Evolutionary conservation across 805 yeast species (phyloP), one percentile per base, ranked within the genome.

Genomic region (Monosporozyma aquatica): DNA sequence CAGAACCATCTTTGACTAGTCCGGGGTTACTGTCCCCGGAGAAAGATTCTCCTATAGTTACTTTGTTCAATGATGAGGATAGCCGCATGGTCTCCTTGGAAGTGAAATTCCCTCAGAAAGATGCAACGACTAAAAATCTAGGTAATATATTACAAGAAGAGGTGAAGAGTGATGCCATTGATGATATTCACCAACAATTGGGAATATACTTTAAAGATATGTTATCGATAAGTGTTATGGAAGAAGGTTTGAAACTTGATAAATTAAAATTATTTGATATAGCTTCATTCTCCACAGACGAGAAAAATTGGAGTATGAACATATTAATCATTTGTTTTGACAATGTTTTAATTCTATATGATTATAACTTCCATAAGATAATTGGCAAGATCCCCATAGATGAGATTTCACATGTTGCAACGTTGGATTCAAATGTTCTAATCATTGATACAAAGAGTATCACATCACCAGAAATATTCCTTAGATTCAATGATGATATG

Each of bases 211-310:
- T 32, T 18, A 9, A 18, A 18, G 13, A 18, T 6, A 18, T 6
- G 2, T 32, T 32, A 18, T 32, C 18, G 6, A 3, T 7, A 11
- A 18, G 18, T 14, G 11, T 8, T 21, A 25, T 13, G 4, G 20
- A 25, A 18, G 22, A 26, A 6, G 39, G 21, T 8, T 25, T 37
- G 6, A 25, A 27, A 3, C 26, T 37, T 13, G 24, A 25, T 17
- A 20, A 26, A 3, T 18, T 37, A 11, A 20, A 25, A 13, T 48
- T 70, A 41, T 72, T 74, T 53, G 78, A 74, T 46, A 24, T 29
- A 5, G 43, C 71, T 18, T 58, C 62, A 15, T 65, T 71, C 15
- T 69, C 75, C 13, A 59, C 66, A 3, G 70, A 70, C 50, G 74
- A 70, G 1, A 52, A 44, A 2, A 54, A 58, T 13, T 74, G 76